Evolutionary conservation across 192 early-diverging fungal genomes (phyloP).

Genomic region (Dimargaris verticillata): DNA sequence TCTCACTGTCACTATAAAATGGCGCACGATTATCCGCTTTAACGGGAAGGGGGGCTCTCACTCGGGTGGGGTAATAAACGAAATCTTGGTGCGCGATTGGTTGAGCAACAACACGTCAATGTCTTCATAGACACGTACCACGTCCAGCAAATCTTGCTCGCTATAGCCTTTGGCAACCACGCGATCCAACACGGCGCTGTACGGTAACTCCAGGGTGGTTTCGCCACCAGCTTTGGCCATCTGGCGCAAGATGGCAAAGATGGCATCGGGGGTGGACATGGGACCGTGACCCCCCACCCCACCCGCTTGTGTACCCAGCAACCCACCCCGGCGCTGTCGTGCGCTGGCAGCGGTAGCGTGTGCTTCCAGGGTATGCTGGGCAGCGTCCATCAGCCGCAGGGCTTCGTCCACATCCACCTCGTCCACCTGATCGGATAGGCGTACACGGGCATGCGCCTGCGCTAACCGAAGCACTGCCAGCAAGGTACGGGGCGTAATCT

Average conservation of each 20-base stretch:
- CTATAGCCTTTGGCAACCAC: constrained; percentile 62
- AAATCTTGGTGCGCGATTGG: constrained; percentile 36
- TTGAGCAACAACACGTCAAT: constrained; percentile 56
- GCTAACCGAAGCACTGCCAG: constrained; percentile 72
- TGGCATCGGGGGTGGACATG: constrained; percentile 38
- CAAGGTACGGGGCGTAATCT: constrained; percentile 51
- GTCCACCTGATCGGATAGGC: constrained; percentile 45
- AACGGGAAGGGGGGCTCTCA: no score
- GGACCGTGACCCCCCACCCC: constrained; percentile 12
- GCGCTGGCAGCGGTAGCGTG: constrained; percentile 20
- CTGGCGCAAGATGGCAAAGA: constrained; percentile 64
- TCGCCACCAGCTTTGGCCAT: constrained; percentile 42
- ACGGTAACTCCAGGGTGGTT: constrained; percentile 36
- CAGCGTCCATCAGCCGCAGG: constrained; percentile 74
- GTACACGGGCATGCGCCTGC: constrained; percentile 65
- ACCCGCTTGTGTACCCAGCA: constrained; percentile 16
- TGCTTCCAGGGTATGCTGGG: constrained; percentile 68
- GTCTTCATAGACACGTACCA: constrained; percentile 53
- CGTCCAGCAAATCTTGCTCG: constrained; percentile 56
- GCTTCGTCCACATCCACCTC: constrained; percentile 75
- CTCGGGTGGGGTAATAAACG: constrained; percentile 21
- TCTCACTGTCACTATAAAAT: no score
- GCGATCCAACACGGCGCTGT: constrained; percentile 46
- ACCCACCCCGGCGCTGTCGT: not conserved
- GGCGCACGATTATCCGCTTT: no score